These are phyloP conservation scores for Stellera chamaejasme DNA, from an alignment of 345 rosid species.

Conservation along the genomic window DNA sequence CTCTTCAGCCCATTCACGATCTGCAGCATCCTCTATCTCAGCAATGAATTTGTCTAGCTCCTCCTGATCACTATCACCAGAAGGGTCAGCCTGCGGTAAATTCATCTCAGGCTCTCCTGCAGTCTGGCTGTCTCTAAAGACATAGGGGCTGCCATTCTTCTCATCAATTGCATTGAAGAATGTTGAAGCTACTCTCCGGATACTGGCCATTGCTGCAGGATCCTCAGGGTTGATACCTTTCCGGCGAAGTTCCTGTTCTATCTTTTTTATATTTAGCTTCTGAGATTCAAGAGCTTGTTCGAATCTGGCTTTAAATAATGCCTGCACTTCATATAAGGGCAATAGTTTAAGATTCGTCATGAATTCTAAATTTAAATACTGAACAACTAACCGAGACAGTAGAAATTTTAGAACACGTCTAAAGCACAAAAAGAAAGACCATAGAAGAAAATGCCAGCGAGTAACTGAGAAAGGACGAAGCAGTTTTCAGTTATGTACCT, in stretches of 20 bases:
- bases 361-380: background rate
- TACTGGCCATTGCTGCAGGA: conserved; percentile 97
- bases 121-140: conserved; percentile 46
- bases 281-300: conserved; percentile 99
- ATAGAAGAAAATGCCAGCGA: background rate
- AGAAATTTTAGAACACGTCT: background rate
- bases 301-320: conserved; percentile 91
- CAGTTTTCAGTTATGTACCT: conserved; percentile 35
- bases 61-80: conserved; percentile 88
- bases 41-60: conserved; percentile 84
- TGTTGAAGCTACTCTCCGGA: conserved; percentile 95
- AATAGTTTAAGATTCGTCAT: conserved; percentile 7
- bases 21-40: conserved; percentile 97
- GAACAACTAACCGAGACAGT: background rate
- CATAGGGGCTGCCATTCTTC: conserved; percentile 92
- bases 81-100: conserved; percentile 35
- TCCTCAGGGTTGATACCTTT: conserved; percentile 96
- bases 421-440: background rate
- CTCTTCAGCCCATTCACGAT: conserved; percentile 88
- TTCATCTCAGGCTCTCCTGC: conserved; percentile 14
- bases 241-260: conserved; percentile 80
- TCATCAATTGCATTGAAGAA: conserved; percentile 93
- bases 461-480: background rate
- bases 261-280: conserved; percentile 90
- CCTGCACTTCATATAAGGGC: conserved; percentile 40